Conservation (phyloP, 306 rosid genomes). For the Dalbergia cultrata region DNA sequence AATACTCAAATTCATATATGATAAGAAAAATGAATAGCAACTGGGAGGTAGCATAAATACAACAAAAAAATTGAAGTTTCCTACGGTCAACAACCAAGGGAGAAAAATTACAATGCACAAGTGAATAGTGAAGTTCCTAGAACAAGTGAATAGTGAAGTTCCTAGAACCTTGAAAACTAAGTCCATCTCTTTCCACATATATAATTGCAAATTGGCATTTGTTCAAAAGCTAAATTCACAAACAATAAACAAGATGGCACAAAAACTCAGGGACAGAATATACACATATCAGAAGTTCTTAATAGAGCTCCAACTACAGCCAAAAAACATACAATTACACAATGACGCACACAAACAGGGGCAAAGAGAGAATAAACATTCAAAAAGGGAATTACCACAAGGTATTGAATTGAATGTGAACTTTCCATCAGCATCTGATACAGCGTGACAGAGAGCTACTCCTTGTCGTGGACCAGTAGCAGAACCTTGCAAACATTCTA, state of each 20-base stretch:
- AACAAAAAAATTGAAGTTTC: conserved; percentile 11
- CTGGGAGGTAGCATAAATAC: conserved; percentile 9
- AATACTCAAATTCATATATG: conserved; percentile 19
- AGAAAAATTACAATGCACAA: conserved; percentile 5
- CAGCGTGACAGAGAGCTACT: conserved; percentile 84
- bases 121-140: conserved; percentile 2
- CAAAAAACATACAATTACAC: background rate
- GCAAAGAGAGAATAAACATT: conserved; percentile 28
- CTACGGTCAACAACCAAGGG: conserved; percentile 27
- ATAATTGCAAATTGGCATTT: conserved; percentile 27
- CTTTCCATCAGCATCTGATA: conserved; percentile 88
- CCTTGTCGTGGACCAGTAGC: conserved; percentile 66
- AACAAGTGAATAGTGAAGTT: background rate
- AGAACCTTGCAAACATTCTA: conserved; percentile 91
- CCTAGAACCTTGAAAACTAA: conserved; percentile 36
- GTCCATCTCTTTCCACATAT: conserved; percentile 25
- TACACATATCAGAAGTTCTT: conserved; percentile 19
- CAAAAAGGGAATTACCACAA: conserved; percentile 74
- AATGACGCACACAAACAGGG: conserved; percentile 11
- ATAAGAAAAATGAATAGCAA: conserved; percentile 22
- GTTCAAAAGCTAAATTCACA: conserved; percentile 32
- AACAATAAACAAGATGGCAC: conserved; percentile 18
- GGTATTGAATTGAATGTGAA: conserved; percentile 85
- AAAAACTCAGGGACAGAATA: conserved; percentile 23
- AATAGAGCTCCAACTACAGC: conserved; percentile 28